Evolutionary conservation across 495 filamentous ascomycete genomes (phyloP).

Genomic region (Aspergillus sclerotiicarbonarius): DNA sequence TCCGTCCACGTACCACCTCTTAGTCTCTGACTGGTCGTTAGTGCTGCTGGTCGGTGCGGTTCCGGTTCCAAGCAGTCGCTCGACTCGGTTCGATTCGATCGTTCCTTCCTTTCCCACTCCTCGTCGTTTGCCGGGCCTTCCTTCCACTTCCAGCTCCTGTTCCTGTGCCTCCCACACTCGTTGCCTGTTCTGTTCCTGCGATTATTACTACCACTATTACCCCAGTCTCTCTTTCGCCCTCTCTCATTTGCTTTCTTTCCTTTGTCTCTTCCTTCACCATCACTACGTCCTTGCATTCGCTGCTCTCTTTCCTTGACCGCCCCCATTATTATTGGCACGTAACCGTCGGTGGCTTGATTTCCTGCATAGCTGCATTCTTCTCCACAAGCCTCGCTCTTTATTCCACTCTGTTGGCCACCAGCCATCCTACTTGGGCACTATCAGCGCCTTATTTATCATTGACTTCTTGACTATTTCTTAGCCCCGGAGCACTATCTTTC

Average conservation of each 20-base stretch:
- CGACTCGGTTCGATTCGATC: not conserved
- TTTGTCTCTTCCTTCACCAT: slow-evolving; percentile 13
- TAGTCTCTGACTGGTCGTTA: no score
- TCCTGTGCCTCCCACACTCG: no score
- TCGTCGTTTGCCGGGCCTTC: not conserved
- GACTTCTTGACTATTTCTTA: slow-evolving; percentile 10
- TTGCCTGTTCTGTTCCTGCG: slow-evolving; percentile 3
- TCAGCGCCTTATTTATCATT: not conserved
- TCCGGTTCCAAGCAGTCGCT: not conserved
- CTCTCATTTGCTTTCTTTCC: not conserved
- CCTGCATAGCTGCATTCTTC: slow-evolving; percentile 12
- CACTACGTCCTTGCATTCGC: not conserved
- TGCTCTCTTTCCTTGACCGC: not conserved
- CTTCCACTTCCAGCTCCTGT: no score
- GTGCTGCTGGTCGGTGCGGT: not conserved
- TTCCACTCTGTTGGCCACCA: not conserved
- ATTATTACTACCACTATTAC: not conserved
- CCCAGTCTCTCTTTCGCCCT: slow-evolving; percentile 2
- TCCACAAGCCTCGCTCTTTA: slow-evolving; percentile 1
- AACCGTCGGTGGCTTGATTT: slow-evolving; percentile 11
- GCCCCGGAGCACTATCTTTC: slow-evolving; percentile 2
- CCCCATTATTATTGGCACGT: slow-evolving; percentile 9
- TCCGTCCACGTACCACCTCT: not conserved
- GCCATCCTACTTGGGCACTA: not conserved
- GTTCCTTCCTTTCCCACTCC: not conserved